These are phyloP conservation scores for Casuarina cunninghamiana DNA, from an alignment of 306 rosid species.

Conservation along the genomic window DNA sequence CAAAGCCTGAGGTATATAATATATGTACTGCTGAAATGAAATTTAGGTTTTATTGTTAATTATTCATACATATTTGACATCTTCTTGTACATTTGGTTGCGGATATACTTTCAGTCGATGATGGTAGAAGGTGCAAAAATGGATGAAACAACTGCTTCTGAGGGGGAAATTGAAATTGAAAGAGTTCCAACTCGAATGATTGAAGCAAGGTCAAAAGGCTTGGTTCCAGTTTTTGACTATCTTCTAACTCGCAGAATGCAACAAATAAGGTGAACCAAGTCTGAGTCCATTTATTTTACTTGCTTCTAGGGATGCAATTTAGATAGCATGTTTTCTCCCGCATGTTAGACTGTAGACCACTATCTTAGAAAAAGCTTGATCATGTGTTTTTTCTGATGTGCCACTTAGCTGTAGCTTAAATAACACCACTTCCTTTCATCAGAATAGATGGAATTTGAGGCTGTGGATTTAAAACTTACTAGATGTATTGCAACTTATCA, in stretches of 20 bases:
- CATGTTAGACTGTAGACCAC: neutral
- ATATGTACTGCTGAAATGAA: constrained; percentile 10
- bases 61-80: constrained; percentile 15
- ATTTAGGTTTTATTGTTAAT: constrained; percentile 5
- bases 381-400: constrained; percentile 7
- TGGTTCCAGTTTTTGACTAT: constrained; percentile 78
- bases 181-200: constrained; percentile 62
- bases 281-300: constrained; percentile 16
- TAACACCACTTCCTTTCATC: neutral
- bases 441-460: neutral
- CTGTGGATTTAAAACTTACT: neutral
- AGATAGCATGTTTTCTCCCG: neutral
- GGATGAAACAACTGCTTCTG: constrained; percentile 47
- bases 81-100: constrained; percentile 31
- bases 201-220: constrained; percentile 74
- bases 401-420: neutral
- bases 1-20: constrained; percentile 74
- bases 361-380: constrained; percentile 8
- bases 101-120: constrained; percentile 83
- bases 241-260: constrained; percentile 49
- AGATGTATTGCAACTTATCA: neutral
- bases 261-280: constrained; percentile 53
- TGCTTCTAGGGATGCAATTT: neutral
- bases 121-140: constrained; percentile 43
- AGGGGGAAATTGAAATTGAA: constrained; percentile 83